phyloP scores from a whole-genome alignment of 495 filamentous ascomycete species.

The Aspergillus cristatus region DNA sequence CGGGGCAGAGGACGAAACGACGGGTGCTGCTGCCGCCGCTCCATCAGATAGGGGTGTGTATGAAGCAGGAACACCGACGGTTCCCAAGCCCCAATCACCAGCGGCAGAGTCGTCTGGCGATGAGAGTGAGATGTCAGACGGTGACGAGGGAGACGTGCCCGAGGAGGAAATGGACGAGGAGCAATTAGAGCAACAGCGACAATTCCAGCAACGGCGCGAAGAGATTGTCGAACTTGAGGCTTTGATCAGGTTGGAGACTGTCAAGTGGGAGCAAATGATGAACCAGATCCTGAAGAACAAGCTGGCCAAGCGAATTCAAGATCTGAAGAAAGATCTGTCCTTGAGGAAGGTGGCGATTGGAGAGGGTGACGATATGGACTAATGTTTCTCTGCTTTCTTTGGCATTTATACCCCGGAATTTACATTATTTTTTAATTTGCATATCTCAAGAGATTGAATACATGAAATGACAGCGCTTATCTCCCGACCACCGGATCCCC shows the following conservation, averaged over 20 bases:
- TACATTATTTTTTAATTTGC: conserved; percentile 8
- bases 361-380: conserved; percentile 26
- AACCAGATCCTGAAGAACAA: conserved; percentile 44
- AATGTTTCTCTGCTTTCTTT: conserved; percentile 9
- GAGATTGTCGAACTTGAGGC: conserved; percentile 41
- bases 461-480: too few relatives aligned
- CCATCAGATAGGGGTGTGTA: conserved; percentile 14
- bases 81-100: conserved; percentile 28
- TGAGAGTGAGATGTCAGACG: conserved; percentile 47
- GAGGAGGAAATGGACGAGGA: conserved; percentile 55
- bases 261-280: conserved; percentile 30
- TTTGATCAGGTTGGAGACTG: conserved; percentile 35
- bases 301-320: conserved; percentile 37
- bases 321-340: conserved; percentile 38
- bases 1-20: conserved; percentile 41
- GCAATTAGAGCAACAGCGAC: conserved; percentile 35
- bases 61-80: conserved; percentile 25
- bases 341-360: conserved; percentile 43
- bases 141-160: conserved; percentile 50
- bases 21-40: conserved; percentile 7
- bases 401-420: conserved; percentile 3
- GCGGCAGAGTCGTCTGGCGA: conserved; percentile 38
- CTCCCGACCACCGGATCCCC: conserved; percentile 21
- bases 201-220: conserved; percentile 41
- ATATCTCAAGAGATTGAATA: neutral